Percentiles rank a stretch among this genome's conserved stretches.
These are phyloP conservation scores for Forsythia suspensa DNA, from an alignment of 257 asterid species.

Conservation along the genomic window DNA sequence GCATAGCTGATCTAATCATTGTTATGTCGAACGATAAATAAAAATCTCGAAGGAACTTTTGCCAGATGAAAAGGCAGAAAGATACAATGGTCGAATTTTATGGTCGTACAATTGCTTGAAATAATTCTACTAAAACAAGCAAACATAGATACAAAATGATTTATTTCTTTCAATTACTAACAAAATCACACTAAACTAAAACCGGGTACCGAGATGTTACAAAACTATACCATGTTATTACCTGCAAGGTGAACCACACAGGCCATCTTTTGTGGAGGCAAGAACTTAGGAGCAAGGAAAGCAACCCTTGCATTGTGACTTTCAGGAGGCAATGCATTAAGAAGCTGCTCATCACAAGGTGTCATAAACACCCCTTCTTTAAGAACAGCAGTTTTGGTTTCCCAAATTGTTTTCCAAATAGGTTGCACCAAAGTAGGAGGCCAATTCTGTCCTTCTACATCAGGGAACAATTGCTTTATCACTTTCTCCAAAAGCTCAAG, in stretches of 20 bases:
- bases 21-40: background rate
- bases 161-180: background rate
- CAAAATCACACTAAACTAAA: background rate
- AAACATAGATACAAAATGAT: background rate
- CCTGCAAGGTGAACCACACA: conserved; percentile 99
- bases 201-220: background rate
- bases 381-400: conserved; percentile 65
- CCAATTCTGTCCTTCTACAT: conserved; percentile 68
- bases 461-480: conserved; percentile 73
- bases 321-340: conserved; percentile 91
- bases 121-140: background rate
- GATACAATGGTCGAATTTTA: background rate
- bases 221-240: conserved; percentile 20
- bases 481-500: conserved; percentile 82
- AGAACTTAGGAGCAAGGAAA: conserved; percentile 72
- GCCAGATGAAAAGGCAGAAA: background rate
- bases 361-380: conserved; percentile 87
- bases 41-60: background rate
- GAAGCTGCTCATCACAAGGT: conserved; percentile 76
- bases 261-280: conserved; percentile 61
- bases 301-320: conserved; percentile 84
- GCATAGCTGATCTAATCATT: background rate
- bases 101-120: background rate
- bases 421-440: conserved; percentile 76
- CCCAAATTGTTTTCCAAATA: conserved; percentile 88